Percentiles rank a stretch among this genome's conserved stretches.
Evolutionary conservation across 2,329 filamentous ascomycete genomes (phyloP).

Genomic region (Diplodia mutila): DNA sequence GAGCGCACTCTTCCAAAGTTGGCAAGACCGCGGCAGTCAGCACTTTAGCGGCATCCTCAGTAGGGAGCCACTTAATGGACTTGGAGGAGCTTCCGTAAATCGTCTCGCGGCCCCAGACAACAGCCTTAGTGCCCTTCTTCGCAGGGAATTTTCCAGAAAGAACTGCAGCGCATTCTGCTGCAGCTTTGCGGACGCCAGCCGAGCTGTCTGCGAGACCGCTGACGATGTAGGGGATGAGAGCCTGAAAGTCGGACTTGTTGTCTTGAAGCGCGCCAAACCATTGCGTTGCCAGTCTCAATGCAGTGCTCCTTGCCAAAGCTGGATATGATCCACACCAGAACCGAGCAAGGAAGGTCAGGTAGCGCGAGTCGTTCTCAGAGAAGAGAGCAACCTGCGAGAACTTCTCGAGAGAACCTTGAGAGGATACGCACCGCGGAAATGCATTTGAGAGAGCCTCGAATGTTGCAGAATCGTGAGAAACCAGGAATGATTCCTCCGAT

Average conservation of each 20-base stretch:
- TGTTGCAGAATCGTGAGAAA: conserved; percentile 26
- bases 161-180: conserved; percentile 63
- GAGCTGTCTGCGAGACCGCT: conserved; percentile 75
- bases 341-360: conserved; percentile 74
- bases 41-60: conserved; percentile 63
- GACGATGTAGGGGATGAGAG: conserved; percentile 79
- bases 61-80: conserved; percentile 60
- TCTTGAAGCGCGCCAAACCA: conserved; percentile 37
- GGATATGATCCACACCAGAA: conserved; percentile 76
- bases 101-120: conserved; percentile 38
- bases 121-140: conserved; percentile 42
- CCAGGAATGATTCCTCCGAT: conserved; percentile 37
- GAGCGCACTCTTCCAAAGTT: conserved; percentile 79
- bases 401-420: conserved; percentile 29
- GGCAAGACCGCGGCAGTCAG: conserved; percentile 71
- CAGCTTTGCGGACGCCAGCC: conserved; percentile 74
- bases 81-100: conserved; percentile 65
- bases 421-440: conserved; percentile 37
- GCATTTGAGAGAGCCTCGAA: conserved; percentile 39
- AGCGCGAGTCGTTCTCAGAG: conserved; percentile 59
- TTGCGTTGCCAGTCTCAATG: conserved; percentile 61
- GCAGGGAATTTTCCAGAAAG: conserved; percentile 28
- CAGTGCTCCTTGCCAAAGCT: conserved; percentile 68
- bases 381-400: conserved; percentile 63
- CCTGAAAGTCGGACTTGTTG: conserved; percentile 69